Evolutionary conservation across 176 grass and related monocot genomes (phyloP), one percentile per base, ranked within the genome.

Genomic region (Aegilops tauschii): DNA sequence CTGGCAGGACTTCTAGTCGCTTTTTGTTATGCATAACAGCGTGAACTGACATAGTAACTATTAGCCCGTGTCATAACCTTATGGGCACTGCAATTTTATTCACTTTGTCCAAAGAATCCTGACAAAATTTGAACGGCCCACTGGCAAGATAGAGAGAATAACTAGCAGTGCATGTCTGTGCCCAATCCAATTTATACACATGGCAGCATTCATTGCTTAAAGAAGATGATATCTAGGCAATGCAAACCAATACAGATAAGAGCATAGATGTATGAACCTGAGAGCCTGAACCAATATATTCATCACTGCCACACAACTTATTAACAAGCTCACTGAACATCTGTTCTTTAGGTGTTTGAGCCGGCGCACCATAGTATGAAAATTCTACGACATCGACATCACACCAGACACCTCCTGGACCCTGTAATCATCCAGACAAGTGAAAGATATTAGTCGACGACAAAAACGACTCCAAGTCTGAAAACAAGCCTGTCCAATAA

Each of bases 381-480:
- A 99, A 99, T 76, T 99, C 97, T 71, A 99, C 88, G 27, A 99
- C 97, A 90, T 99, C 97, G 34, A 99, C 97, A 93, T 99, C 93
- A 87, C 97, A 99, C 97, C 97, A 99, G 72, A 99, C 83, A 87
- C 94, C 92, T 12, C 97, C 97, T 75, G 97, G 97, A 69, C 97
- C 97, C 97, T 99, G 84, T 88, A 87, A 95, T 83, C 56, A 91
- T 63, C 89, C 20, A 64, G 65, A 31, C 71, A 90, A 89, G 87
- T 85, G 82, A 85, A 81, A 36, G 50, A 36, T 61, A 86, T 76
- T 17, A 58, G 6, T 7, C 49, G 49, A 80, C 61, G 69, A 61
- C 23, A 76, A 88, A 66, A 82, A 20, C 13, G 61, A 61, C 61
- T 31, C 1, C 12, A 79, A 28, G 40, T 79, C 23, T n/a, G 61